A percentile compares a stretch with the other conserved stretches of the same genome.
Conservation (phyloP, 2,329 filamentous ascomycete species). For the Bipolaris sorokiniana region DNA sequence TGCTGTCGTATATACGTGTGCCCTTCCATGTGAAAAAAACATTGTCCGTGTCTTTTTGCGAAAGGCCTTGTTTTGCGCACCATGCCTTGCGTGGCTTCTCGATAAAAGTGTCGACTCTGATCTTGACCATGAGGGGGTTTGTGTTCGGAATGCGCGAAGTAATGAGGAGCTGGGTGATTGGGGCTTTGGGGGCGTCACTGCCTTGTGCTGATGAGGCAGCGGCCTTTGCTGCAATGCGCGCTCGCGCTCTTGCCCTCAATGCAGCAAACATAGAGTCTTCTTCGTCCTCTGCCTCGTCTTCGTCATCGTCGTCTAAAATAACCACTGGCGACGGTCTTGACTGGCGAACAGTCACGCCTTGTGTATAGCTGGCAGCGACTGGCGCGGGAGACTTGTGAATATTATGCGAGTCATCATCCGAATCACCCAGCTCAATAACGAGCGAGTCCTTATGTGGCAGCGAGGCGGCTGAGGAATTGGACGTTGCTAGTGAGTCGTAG, state of each 20-base stretch:
- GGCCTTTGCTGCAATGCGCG: conserved; percentile 28
- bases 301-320: conserved; percentile 22
- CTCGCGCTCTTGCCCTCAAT: conserved; percentile 35
- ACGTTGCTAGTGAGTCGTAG: conserved; percentile 39
- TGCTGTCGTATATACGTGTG: conserved; percentile 74
- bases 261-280: conserved; percentile 39
- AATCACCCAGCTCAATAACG: conserved; percentile 37
- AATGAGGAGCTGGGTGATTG: conserved; percentile 68
- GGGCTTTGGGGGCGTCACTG: conserved; percentile 17
- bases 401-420: conserved; percentile 22
- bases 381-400: conserved; percentile 13
- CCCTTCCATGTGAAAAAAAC: conserved; percentile 83
- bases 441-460: conserved; percentile 17
- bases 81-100: conserved; percentile 72
- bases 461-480: conserved; percentile 15
- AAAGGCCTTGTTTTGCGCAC: conserved; percentile 66
- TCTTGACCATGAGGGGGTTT: conserved; percentile 66
- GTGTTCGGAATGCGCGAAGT: conserved; percentile 69
- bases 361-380: neutral
- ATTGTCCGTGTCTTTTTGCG: conserved; percentile 56
- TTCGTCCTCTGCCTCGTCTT: conserved; percentile 37
- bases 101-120: conserved; percentile 71
- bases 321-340: conserved; percentile 14
- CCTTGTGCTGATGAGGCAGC: conserved; percentile 6
- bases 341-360: conserved; percentile 12